These are phyloP conservation scores for Vigna radiata DNA, from an alignment of 306 rosid genomes.

Conservation along the genomic window DNA sequence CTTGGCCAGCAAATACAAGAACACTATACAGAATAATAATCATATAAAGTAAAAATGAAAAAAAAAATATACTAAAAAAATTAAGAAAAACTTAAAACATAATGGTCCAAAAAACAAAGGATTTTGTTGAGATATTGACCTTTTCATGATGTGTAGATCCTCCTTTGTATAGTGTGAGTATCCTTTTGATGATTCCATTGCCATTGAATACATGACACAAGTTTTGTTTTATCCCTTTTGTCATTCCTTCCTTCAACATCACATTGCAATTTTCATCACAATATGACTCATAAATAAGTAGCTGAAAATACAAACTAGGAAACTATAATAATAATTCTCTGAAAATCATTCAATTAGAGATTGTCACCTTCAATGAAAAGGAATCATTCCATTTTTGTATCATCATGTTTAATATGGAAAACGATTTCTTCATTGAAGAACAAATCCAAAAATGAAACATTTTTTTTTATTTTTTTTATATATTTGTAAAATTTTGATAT, in stretches of 20 bases:
- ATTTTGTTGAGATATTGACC: constrained; percentile 39
- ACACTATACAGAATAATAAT: constrained; percentile 9
- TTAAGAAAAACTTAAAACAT: constrained; percentile 40
- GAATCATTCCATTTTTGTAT: neutral
- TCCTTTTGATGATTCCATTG: constrained; percentile 34
- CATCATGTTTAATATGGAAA: constrained; percentile 8
- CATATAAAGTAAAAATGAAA: neutral
- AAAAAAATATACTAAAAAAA: neutral
- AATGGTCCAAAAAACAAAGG: constrained; percentile 38
- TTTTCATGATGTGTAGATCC: constrained; percentile 42
- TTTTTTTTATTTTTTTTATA: neutral
- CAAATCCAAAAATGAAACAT: neutral
- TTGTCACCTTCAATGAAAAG: constrained; percentile 26
- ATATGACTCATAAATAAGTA: constrained; percentile 7
- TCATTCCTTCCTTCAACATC: constrained; percentile 41
- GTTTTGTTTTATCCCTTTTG: constrained; percentile 42
- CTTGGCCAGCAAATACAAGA: constrained; percentile 41
- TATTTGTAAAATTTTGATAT: neutral
- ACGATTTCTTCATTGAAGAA: neutral
- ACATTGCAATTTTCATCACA: constrained; percentile 37
- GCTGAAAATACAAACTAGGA: constrained; percentile 31
- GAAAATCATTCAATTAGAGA: constrained; percentile 26
- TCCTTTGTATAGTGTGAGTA: constrained; percentile 8
- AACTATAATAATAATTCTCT: constrained; percentile 26
- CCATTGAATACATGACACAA: constrained; percentile 23